Conservation (phyloP, 2,329 filamentous ascomycete species). For the Stromatinia cepivora region DNA sequence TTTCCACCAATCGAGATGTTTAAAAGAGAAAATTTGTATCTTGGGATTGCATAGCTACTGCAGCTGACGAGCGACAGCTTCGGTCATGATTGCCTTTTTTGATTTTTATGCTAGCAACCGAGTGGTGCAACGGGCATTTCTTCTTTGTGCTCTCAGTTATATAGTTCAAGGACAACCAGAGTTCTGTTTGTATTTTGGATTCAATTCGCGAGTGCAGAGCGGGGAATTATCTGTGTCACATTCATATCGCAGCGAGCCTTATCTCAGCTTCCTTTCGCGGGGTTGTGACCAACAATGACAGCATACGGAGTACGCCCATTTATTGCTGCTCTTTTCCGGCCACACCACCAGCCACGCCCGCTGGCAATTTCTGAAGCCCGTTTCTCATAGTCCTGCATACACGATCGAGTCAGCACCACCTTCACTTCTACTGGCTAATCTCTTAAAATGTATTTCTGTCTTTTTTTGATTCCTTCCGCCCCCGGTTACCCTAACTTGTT, state of each 20-base stretch:
- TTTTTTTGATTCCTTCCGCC: conserved; percentile 14
- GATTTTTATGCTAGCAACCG: not conserved
- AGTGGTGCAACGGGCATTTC: not conserved
- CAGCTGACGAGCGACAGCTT: conserved; percentile 11
- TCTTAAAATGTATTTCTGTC: not conserved
- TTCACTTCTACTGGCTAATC: conserved; percentile 14
- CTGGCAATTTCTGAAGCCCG: not conserved
- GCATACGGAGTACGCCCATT: not conserved
- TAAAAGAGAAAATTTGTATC: not conserved
- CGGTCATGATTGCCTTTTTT: not conserved
- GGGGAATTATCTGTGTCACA: not conserved
- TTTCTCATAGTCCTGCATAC: conserved; percentile 19
- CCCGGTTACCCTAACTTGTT: conserved; percentile 11
- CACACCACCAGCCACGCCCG: conserved; percentile 18
- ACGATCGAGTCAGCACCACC: conserved; percentile 4
- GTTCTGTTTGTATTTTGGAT: not conserved
- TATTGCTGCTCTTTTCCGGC: conserved; percentile 7
- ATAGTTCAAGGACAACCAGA: not conserved
- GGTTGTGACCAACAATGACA: not conserved
- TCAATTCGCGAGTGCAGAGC: not conserved
- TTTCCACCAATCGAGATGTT: conserved; percentile 10
- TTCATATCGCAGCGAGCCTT: conserved; percentile 5
- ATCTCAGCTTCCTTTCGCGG: not conserved
- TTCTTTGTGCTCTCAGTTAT: not conserved
- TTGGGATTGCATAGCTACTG: conserved; percentile 3